Evolutionary conservation across 176 grass and related monocot genomes (phyloP), one percentile per base, ranked within the genome.

Genomic region (Musa troglodytarum): DNA sequence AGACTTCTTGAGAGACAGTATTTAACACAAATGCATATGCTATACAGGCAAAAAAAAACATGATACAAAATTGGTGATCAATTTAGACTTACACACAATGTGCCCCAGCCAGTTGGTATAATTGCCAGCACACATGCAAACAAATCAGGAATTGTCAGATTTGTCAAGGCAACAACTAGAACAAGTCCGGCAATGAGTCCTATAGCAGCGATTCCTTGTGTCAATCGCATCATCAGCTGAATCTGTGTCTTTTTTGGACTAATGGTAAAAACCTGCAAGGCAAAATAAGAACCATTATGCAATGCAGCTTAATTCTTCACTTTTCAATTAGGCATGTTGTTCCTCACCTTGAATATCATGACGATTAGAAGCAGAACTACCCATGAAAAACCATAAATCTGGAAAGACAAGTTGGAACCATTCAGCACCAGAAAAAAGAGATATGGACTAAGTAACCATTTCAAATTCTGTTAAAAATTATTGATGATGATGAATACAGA

Each of bases 361-460:
- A 98, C 88, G 72, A 91, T 85, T 54, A 85, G 74, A 80, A 98
- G 22, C 64, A 98, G 88, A 62, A 85, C 86, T 81, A 89, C 82
- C 94, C 94, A 98, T 29, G 94, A 98, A 81, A 89, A 98, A 62
- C 94, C 94, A 73, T 98, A 98, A 59, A 93, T 71, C 94, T 98
- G 88, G 52, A 56, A 65, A 54, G 28, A 69, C 79, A 83, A 65
- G 68, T 50, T 51, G 13, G 61, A 78, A 84, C 26, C 20, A 43
- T 78, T 78, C 65, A 87, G 53, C 76, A 75, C 23, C 26, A 54
- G 73, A 24, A 10, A 68, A n/a, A 56, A 14, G 25, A 17, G 65
- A 54, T 62, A 24, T 52, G 16, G 57, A 58, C 7, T 23, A 49
- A 74, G 2, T 50, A 29, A 50, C 22, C 66, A 70, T 50, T 50